Conservation (phyloP, 2,329 filamentous ascomycete species). For the Clathrospora elynae region DNA sequence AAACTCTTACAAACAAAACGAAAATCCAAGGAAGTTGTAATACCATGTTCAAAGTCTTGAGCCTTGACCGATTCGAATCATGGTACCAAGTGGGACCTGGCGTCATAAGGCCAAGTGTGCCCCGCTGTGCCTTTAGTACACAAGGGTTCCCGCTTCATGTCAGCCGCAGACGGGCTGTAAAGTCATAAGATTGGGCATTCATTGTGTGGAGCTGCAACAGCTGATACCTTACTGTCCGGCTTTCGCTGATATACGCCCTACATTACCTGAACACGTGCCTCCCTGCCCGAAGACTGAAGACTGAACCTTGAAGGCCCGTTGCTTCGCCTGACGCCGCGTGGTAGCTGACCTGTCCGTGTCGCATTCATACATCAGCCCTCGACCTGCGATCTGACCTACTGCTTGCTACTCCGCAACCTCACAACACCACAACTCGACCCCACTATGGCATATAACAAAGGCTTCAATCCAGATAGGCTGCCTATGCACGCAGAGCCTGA, state of each 20-base stretch:
- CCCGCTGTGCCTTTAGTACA: conserved; percentile 22
- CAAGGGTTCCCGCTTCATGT: conserved; percentile 13
- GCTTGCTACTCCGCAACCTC: conserved; percentile 9
- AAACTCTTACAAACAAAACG: too few species aligned
- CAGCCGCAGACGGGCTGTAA: conserved; percentile 38
- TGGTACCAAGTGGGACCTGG: conserved; percentile 7
- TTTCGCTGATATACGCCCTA: too few species aligned
- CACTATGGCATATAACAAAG: conserved; percentile 89
- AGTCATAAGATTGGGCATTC: conserved; percentile 27
- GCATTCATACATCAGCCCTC: conserved; percentile 25
- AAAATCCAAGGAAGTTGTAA: too few species aligned
- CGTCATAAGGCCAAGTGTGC: conserved; percentile 36
- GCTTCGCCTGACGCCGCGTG: conserved; percentile 6
- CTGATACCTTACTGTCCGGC: conserved; percentile 4
- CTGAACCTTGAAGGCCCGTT: too few species aligned
- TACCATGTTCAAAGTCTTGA: too few species aligned
- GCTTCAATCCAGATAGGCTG: conserved; percentile 92
- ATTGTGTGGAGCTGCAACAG: conserved; percentile 11
- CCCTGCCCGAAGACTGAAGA: too few species aligned
- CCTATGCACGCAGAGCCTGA: conserved; percentile 87
- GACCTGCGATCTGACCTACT: conserved; percentile 4
- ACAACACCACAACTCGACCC: conserved; percentile 8
- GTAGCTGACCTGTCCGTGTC: conserved; percentile 18
- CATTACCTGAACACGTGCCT: too few species aligned
- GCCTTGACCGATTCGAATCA: conserved; percentile 6